Percentiles rank a stretch among this genome's conserved stretches.
Conservation (phyloP, 2,329 filamentous ascomycete genomes). For the Colletotrichum gigasporum region DNA sequence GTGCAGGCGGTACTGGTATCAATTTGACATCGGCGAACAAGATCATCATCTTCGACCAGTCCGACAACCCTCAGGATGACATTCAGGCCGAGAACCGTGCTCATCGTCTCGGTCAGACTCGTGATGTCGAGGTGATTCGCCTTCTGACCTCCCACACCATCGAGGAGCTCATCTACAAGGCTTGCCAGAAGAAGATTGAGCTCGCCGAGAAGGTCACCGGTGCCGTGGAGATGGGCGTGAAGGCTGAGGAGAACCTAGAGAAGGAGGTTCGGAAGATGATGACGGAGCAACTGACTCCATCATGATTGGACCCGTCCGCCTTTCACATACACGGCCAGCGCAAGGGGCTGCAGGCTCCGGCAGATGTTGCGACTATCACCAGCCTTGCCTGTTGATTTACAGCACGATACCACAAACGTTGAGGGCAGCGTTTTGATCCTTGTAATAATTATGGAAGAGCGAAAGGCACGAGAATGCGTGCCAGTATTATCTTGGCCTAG, state of each 20-base stretch:
- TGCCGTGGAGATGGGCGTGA: slow-evolving; percentile 41
- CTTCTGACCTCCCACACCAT: slow-evolving; percentile 85
- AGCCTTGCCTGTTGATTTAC: neutral
- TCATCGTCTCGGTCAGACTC: slow-evolving; percentile 90
- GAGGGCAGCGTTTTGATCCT: neutral
- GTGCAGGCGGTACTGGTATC: slow-evolving; percentile 95
- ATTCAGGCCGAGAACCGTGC: slow-evolving; percentile 98
- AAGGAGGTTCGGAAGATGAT: slow-evolving; percentile 56
- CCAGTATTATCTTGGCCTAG: neutral
- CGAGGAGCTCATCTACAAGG: slow-evolving; percentile 90
- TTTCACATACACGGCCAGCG: neutral
- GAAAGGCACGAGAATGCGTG: neutral
- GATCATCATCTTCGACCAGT: slow-evolving; percentile 95
- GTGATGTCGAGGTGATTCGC: slow-evolving; percentile 89
- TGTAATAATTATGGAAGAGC: neutral
- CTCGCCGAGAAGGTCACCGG: slow-evolving; percentile 74
- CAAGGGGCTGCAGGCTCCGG: neutral
- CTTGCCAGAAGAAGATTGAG: slow-evolving; percentile 92
- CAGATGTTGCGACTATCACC: neutral
- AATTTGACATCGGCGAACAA: slow-evolving; percentile 97
- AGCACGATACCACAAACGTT: neutral
- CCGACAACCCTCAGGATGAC: slow-evolving; percentile 98
- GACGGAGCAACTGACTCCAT: slow-evolving; percentile 49
- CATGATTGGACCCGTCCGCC: slow-evolving; percentile 36
- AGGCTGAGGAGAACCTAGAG: slow-evolving; percentile 49